Percentiles rank a stretch among this genome's conserved stretches.
phyloP scores from a whole-genome alignment of 352 stramenopile genomes.

The Phytophthora europaea region DNA sequence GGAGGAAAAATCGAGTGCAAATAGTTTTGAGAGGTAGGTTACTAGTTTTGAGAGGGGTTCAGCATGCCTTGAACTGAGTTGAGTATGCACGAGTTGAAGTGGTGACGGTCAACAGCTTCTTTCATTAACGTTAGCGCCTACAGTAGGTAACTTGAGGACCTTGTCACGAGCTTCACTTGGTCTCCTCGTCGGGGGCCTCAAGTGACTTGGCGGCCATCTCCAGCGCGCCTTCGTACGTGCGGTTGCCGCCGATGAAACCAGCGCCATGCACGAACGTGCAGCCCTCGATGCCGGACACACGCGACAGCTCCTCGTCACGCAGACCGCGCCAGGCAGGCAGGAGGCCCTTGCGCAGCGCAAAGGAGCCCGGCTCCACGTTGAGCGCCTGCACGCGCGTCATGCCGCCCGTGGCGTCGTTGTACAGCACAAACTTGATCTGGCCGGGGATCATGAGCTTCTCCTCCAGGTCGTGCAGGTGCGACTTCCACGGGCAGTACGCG shows the following conservation, averaged over 20 bases:
- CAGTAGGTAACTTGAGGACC: neutral
- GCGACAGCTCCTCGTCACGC: conserved; percentile 93
- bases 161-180: conserved; percentile 17
- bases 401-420: conserved; percentile 92
- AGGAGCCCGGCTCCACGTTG: conserved; percentile 93
- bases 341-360: conserved; percentile 94
- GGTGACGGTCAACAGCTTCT: neutral
- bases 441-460: conserved; percentile 86
- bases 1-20: conserved; percentile 1
- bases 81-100: neutral
- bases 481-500: conserved; percentile 96
- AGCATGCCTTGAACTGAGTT: neutral
- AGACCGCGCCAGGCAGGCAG: conserved; percentile 95
- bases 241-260: conserved; percentile 99
- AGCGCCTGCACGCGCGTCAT: conserved; percentile 98
- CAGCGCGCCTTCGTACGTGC: conserved; percentile 95
- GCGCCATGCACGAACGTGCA: conserved; percentile 98
- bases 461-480: conserved; percentile 97
- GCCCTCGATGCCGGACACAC: conserved; percentile 91
- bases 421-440: conserved; percentile 98
- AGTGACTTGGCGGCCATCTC: conserved; percentile 93
- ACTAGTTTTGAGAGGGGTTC: neutral
- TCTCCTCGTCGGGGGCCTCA: conserved; percentile 34
- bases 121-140: conserved; percentile 4
- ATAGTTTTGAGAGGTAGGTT: neutral